These are phyloP conservation scores for Leccinellum albellum DNA, from an alignment of 768 basidiomycete species.

Conservation along the genomic window DNA sequence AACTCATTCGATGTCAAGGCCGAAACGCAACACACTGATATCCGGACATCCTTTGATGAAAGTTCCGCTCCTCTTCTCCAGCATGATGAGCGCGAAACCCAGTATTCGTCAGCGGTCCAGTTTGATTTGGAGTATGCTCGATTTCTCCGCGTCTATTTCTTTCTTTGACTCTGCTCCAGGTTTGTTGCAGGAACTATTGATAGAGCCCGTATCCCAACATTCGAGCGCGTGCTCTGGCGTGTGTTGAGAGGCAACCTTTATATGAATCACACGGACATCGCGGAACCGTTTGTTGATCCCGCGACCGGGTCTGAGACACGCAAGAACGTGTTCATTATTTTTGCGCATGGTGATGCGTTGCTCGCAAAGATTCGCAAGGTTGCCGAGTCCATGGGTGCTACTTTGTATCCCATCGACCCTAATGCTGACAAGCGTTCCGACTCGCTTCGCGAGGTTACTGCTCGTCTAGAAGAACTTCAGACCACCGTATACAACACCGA, in stretches of 20 bases:
- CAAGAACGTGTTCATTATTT: slow-evolving; percentile 99
- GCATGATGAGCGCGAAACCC: slow-evolving; percentile 80
- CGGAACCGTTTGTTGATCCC: slow-evolving; percentile 88
- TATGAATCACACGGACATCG: slow-evolving; percentile 98
- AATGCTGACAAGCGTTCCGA: slow-evolving; percentile 91
- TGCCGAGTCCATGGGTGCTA: slow-evolving; percentile 98
- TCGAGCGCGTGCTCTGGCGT: slow-evolving; percentile 97
- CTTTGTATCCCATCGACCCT: slow-evolving; percentile 92
- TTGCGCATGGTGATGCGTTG: slow-evolving; percentile 90
- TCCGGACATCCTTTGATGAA: slow-evolving; percentile 88
- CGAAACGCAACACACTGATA: slow-evolving; percentile 72
- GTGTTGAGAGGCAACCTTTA: slow-evolving; percentile 96
- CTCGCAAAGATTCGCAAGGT: slow-evolving; percentile 97
- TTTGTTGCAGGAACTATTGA: slow-evolving; percentile 98
- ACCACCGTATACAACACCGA: slow-evolving; percentile 88
- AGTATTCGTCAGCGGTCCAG: slow-evolving; percentile 50
- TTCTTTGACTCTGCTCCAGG: slow-evolving; percentile 35
- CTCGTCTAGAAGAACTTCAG: slow-evolving; percentile 87
- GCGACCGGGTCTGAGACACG: slow-evolving; percentile 76
- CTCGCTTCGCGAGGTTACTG: slow-evolving; percentile 82
- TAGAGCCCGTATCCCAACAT: slow-evolving; percentile 83
- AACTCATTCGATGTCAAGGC: slow-evolving; percentile 47
- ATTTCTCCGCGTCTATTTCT: background rate
- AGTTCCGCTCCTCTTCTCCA: slow-evolving; percentile 86
- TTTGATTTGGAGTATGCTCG: slow-evolving; percentile 83